Percentiles rank a stretch among this genome's conserved stretches.
Conservation (phyloP, 768 basidiomycete genomes). For the Boletus sp. region DNA sequence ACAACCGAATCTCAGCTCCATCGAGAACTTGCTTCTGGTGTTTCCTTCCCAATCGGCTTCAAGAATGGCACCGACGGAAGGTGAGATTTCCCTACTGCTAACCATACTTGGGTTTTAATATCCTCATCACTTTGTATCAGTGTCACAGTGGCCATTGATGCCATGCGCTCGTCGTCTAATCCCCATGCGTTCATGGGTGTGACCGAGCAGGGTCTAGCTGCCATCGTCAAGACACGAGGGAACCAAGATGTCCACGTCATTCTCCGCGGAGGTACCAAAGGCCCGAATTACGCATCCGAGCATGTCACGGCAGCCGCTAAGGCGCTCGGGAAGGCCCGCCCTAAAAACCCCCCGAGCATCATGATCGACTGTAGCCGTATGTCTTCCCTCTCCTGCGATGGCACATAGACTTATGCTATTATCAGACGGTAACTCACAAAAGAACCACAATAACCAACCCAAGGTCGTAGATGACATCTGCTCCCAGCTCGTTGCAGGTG, state of each 20-base stretch:
- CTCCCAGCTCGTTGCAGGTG: conserved; percentile 68
- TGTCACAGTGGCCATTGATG: conserved; percentile 90
- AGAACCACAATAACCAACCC: conserved; percentile 92
- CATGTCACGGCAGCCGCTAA: conserved; percentile 63
- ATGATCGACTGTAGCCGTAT: conserved; percentile 87
- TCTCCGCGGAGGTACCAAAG: conserved; percentile 86
- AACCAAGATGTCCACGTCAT: conserved; percentile 92
- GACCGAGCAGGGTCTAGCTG: conserved; percentile 82
- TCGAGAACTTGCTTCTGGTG: conserved; percentile 91
- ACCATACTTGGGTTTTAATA: not conserved
- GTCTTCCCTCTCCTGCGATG: conserved; percentile 25
- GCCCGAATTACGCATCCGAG: conserved; percentile 83
- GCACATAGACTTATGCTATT: not conserved
- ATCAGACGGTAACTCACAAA: conserved; percentile 90
- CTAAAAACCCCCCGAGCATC: conserved; percentile 55
- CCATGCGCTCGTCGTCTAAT: conserved; percentile 88
- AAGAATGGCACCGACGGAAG: conserved; percentile 99
- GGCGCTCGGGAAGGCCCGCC: conserved; percentile 62
- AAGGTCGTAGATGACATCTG: conserved; percentile 70
- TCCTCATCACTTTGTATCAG: conserved; percentile 29
- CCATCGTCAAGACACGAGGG: conserved; percentile 89
- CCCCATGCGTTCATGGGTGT: conserved; percentile 97
- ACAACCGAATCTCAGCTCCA: conserved; percentile 98
- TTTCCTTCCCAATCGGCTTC: conserved; percentile 98
- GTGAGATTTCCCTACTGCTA: conserved; percentile 27